Percentiles rank a stretch among this genome's conserved stretches.
Conservation (phyloP, 257 asterid species). For the Primulina tabacum region DNA sequence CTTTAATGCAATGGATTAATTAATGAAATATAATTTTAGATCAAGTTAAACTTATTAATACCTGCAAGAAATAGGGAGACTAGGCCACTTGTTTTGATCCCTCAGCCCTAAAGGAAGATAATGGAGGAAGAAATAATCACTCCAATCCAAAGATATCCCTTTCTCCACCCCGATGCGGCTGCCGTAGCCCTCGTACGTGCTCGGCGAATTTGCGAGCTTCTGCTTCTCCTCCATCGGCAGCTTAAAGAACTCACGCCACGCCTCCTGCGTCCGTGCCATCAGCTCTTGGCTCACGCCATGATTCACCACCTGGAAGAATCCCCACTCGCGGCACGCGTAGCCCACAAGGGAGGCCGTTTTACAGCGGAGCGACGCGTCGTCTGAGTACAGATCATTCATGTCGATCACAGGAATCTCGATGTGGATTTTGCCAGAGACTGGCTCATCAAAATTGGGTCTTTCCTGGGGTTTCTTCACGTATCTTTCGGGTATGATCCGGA, state of each 20-base stretch:
- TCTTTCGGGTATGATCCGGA: slow-evolving; percentile 63
- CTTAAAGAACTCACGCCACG: slow-evolving; percentile 72
- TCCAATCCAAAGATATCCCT: slow-evolving; percentile 75
- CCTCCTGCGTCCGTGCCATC: slow-evolving; percentile 45
- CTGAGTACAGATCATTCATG: slow-evolving; percentile 47
- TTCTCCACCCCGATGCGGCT: slow-evolving; percentile 77
- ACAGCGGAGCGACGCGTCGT: slow-evolving; percentile 29
- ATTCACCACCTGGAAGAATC: slow-evolving; percentile 85
- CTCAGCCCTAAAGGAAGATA: slow-evolving; percentile 49
- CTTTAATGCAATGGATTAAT: no score
- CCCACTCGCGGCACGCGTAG: slow-evolving; percentile 82
- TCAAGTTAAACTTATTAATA: not conserved
- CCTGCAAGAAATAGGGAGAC: slow-evolving; percentile 70
- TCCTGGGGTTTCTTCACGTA: slow-evolving; percentile 66
- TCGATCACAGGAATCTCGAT: slow-evolving; percentile 47
- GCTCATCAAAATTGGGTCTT: slow-evolving; percentile 29
- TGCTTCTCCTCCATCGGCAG: slow-evolving; percentile 70
- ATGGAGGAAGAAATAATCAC: slow-evolving; percentile 81
- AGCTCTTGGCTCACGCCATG: slow-evolving; percentile 65
- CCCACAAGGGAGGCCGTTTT: slow-evolving; percentile 30
- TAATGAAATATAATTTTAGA: no score
- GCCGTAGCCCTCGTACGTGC: slow-evolving; percentile 87
- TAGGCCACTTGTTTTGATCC: slow-evolving; percentile 75
- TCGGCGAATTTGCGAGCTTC: slow-evolving; percentile 58
- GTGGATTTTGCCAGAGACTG: not conserved